Conservation (phyloP, 208 protist species). For the Leishmania turanica region DNA sequence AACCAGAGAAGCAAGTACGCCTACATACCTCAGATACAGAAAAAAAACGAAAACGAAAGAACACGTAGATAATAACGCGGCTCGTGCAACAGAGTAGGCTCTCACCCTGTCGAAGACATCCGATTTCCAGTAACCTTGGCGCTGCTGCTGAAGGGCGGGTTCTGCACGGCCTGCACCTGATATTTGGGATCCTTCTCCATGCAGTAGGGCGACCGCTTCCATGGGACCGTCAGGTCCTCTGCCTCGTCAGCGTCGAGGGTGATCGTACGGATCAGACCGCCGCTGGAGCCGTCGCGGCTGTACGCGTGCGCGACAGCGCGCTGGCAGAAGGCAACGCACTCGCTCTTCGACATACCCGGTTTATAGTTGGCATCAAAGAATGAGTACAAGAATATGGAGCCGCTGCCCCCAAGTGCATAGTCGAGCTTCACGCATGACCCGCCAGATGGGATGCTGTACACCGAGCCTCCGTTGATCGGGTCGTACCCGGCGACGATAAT, state of each 20-base stretch:
- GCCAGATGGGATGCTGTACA: constrained; percentile 97
- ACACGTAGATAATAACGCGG: neutral
- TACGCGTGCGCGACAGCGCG: constrained; percentile 97
- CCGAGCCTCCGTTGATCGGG: constrained; percentile 94
- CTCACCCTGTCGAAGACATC: constrained; percentile 19
- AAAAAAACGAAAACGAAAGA: neutral
- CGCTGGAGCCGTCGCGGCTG: constrained; percentile 98
- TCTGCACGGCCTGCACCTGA: constrained; percentile 57
- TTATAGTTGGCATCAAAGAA: constrained; percentile 98
- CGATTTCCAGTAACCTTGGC: constrained; percentile 70
- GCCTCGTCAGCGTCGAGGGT: constrained; percentile 81
- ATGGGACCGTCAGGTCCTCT: constrained; percentile 85
- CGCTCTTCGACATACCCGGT: constrained; percentile 96
- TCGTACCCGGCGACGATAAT: constrained; percentile 99
- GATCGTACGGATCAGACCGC: constrained; percentile 97
- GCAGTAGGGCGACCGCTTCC: constrained; percentile 87
- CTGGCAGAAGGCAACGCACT: constrained; percentile 95
- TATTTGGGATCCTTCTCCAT: constrained; percentile 93
- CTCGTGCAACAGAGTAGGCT: neutral
- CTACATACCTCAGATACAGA: constrained; percentile 5
- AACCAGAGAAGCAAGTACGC: neutral
- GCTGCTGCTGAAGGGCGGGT: constrained; percentile 79
- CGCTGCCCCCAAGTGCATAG: constrained; percentile 96
- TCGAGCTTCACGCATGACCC: constrained; percentile 94
- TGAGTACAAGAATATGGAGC: constrained; percentile 99